Evolutionary conservation across 2,329 filamentous ascomycete species (phyloP), one percentile per base, ranked within the genome.

Genomic region (Curvularia verruculosa): DNA sequence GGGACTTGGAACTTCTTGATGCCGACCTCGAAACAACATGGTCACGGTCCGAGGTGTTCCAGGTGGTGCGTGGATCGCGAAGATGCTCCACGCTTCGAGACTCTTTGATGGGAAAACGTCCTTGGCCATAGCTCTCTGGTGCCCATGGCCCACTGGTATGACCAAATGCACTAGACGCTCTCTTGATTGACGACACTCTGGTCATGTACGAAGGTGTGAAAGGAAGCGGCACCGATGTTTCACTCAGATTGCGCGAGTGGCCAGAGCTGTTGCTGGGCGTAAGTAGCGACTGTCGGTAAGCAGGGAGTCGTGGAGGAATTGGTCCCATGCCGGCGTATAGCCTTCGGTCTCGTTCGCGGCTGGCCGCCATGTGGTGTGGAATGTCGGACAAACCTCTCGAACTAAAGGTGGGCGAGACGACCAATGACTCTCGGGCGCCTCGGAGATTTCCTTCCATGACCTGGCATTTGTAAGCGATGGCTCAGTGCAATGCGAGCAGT

Each of bases 361-460:
- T 67, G 5, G 71, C 68, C 3, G 69, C 65, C 40, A 77, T 68
- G 31, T 75, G 73, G 23, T 70, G 68, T 13, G 71, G 69, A 26
- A 76, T 60, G 37, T 75, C 73, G 7, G 71, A 54, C 54, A 65
- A 68, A 57, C 68, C 70, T 34, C 59, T 55, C 7, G 81, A 78
- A 51, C 81, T 79, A 23, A 84, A 82, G 12, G 81, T 81, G 8
- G 83, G 81, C 6, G 80, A 80, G 31, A 81, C 78, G 44, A 85
- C 81, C 23, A 91, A 80, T 9, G 89, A 88, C 61, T 85, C 87
- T 67, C 91, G 86, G 28, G 92, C 93, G 59, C 91, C 88, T 55
- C 84, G 88, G 19, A 97, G 81, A 67, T 97, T 97, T 36, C 89
- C 92, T 77, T 97, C 94, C 92, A 97, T 96, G 29, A 91, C 90